Conservation (phyloP, 352 stramenopile genomes). For the Phytophthora melonis region DNA sequence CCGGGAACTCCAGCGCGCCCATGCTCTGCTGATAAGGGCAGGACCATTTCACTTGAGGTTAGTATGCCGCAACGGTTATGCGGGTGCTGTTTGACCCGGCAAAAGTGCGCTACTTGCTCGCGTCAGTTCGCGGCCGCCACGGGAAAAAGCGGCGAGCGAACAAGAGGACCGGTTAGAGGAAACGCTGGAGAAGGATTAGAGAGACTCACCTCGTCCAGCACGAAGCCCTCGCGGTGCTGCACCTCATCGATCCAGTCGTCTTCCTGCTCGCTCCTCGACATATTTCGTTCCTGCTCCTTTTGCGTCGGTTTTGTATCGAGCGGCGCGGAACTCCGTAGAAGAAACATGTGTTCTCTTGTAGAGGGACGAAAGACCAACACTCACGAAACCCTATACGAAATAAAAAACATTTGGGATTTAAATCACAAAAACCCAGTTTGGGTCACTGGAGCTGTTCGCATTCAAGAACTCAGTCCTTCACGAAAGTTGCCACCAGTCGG, state of each 20-base stretch:
- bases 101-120: slow-evolving; percentile 4
- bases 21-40: slow-evolving; percentile 48
- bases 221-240: slow-evolving; percentile 58
- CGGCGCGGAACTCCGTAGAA: neutral
- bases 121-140: neutral
- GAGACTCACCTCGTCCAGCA: slow-evolving; percentile 63
- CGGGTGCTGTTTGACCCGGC: slow-evolving; percentile 11
- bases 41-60: slow-evolving; percentile 27
- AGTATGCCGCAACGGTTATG: slow-evolving; percentile 21
- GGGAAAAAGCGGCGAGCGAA: neutral
- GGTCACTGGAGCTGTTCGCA: no score
- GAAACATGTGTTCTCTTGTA: slow-evolving; percentile 15
- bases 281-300: slow-evolving; percentile 31
- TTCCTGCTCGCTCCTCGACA: slow-evolving; percentile 70
- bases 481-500: no score
- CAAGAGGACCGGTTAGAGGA: neutral
- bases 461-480: no score
- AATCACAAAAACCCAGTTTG: no score
- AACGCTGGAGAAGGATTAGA: neutral
- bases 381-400: slow-evolving; percentile 12
- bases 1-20: slow-evolving; percentile 49
- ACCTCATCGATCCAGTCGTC: slow-evolving; percentile 73
- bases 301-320: slow-evolving; percentile 26
- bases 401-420: neutral
- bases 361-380: slow-evolving; percentile 13